Conservation (phyloP, 441 rosid species). For the Croton laevigatus region DNA sequence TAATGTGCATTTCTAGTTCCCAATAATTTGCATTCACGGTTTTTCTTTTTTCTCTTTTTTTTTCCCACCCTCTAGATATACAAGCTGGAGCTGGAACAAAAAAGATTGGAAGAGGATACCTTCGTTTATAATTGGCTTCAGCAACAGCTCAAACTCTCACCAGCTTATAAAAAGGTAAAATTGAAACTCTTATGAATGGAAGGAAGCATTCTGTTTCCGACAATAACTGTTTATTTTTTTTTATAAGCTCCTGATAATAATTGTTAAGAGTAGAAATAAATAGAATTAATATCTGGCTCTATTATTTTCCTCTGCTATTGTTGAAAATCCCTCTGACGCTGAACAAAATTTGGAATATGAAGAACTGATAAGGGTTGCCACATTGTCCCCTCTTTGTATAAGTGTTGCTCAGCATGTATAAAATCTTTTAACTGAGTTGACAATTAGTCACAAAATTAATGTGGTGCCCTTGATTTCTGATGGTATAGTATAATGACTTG, state of each 20-base stretch:
- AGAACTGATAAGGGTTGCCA: background rate
- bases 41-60: too few relatives aligned
- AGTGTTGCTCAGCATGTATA: background rate
- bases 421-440: background rate
- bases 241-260: background rate
- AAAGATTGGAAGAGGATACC: slow-evolving; percentile 80
- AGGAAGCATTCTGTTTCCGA: background rate
- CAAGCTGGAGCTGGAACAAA: slow-evolving; percentile 81
- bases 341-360: background rate
- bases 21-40: slow-evolving; percentile 11
- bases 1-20: slow-evolving; percentile 5
- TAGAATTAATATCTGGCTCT: background rate
- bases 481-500: background rate
- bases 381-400: background rate
- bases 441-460: background rate
- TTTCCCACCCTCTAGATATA: slow-evolving; percentile 49
- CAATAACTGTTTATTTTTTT: background rate
- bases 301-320: background rate
- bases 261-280: background rate
- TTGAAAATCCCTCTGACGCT: background rate
- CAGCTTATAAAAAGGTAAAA: slow-evolving; percentile 78
- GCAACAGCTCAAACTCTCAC: slow-evolving; percentile 79
- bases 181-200: background rate
- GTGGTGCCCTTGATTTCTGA: slow-evolving; percentile 4
- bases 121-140: slow-evolving; percentile 91